Evolutionary conservation across 805 yeast species (phyloP), one percentile per base, ranked within the genome.

Genomic region (Geotrichum ghanense): DNA sequence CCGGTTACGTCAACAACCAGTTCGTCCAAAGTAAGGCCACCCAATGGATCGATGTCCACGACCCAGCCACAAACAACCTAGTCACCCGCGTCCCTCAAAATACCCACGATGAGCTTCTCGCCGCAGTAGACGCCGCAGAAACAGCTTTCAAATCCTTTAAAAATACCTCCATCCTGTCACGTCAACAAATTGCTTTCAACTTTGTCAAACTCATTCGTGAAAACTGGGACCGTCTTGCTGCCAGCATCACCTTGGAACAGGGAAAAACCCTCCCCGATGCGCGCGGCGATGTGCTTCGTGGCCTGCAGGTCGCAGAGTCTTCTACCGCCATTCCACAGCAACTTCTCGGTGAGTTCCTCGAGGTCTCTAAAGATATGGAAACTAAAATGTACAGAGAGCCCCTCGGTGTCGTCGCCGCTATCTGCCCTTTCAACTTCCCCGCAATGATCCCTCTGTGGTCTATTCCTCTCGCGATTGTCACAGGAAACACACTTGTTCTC

Each of bases 341-440:
- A 55, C 65, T 80, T 53, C 73, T 75, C 59, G 88, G 86, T 19
- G 69, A 70, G 41, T 69, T 75, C 22, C 70, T 82, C 48, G 87
- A 80, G 57, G 88, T 81, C 16, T 74, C 86, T 25, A 68, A 72
- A 16, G 83, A 80, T 56, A 81, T 81, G 88, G 87, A 81, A 60
- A 82, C 89, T 24, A 72, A 79, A 56, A 79, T 79, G 83, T 78
- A 76, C 58, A 74, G 88, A 55, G 67, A 63, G 51, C 86, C 86
- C 41, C 67, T 81, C 50, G 90, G 90, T 25, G 84, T 82, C 5
- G 75, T 82, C 50, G 87, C 81, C 14, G 82, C 88, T 21, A 83
- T 82, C 56, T 77, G 83, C 53, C 90, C 90, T 19, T 82, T 82
- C 70, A 82, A 82, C 67, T 82, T 82, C 76, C 90, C 90, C 22